Evolutionary conservation across 2,329 filamentous ascomycete genomes (phyloP).

Genomic region (Penicillium sp.): DNA sequence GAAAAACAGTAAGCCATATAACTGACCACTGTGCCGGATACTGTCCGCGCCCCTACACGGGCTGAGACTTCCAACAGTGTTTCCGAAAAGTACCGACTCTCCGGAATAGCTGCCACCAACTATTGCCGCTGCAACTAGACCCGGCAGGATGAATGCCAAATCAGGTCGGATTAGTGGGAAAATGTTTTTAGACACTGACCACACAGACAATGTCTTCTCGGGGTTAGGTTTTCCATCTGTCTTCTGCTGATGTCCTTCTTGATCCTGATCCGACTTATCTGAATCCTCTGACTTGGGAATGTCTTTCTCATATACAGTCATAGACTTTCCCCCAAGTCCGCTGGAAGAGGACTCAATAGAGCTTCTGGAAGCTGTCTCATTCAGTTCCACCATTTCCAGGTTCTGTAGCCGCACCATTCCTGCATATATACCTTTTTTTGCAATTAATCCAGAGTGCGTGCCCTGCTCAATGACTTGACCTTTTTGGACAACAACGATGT

Average conservation of each 20-base stretch:
- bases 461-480: conserved; percentile 88
- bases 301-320: too few relatives aligned
- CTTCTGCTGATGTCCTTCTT: too few relatives aligned
- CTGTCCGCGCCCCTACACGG: conserved; percentile 44
- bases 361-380: too few relatives aligned
- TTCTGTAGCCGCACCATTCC: conserved; percentile 1
- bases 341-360: too few relatives aligned
- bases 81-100: conserved; percentile 53
- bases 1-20: conserved; percentile 54
- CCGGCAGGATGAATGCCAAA: conserved; percentile 37
- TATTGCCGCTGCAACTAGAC: conserved; percentile 45
- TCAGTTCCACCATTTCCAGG: conserved; percentile 21
- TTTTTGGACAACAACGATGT: conserved; percentile 87
- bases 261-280: too few relatives aligned
- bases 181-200: too few relatives aligned
- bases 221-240: too few relatives aligned
- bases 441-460: conserved; percentile 72
- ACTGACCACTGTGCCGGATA: conserved; percentile 45
- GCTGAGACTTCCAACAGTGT: conserved; percentile 50
- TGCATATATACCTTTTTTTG: background rate
- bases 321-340: too few relatives aligned
- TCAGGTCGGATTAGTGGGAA: conserved; percentile 43
- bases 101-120: conserved; percentile 53
- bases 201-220: too few relatives aligned
- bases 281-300: too few relatives aligned